Evolutionary conservation across 2,329 filamentous ascomycete species (phyloP), one percentile per base, ranked within the genome.

Genomic region (Raffaelea albimanens): DNA sequence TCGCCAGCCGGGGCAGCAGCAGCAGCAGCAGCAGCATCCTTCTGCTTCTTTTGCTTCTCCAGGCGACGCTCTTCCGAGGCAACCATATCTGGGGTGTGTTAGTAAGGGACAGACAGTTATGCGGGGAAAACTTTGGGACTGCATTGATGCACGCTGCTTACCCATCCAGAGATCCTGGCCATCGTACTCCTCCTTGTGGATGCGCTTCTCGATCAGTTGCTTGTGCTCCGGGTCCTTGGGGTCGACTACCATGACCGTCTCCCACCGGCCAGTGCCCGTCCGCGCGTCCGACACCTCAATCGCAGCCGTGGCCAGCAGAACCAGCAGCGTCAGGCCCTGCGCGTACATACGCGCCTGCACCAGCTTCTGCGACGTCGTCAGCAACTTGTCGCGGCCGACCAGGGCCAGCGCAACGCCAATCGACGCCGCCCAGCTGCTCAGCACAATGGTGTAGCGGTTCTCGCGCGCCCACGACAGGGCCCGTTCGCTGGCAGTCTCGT

Each of bases 261-360:
- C 83, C 85, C 85, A 95, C 63, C 84, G 76, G 54, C 83, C 85
- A 59, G 76, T 76, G 43, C 87, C 87, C 61, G 77, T 78, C 61
- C 81, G 82, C 55, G 84, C 85, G 66, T 98, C 93, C 46, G 66
- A 67, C 54, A 78, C 73, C 78, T 96, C 90, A 58, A 96, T 85
- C 11, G 80, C 85, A 42, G 91, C 88, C 29, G 82, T 85, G 48
- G 87, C 80, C 60, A 95, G 77, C 48, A 96, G 72, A 45, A 95
- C 87, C 53, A 83, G 85, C 42, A 96, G 72, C 5, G 90, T 95
- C 57, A 95, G 70, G 5, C 86, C 88, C 71, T 96, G 90, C 3
- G 90, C 90, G 67, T 95, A 95, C 55, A 96, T 85, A 77, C 90
- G 83, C 21, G 89, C 90, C 74, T 96, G 90, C 16, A 96, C 90